Conservation (phyloP, 495 filamentous ascomycete species). For the Delitschia confertaspora region DNA sequence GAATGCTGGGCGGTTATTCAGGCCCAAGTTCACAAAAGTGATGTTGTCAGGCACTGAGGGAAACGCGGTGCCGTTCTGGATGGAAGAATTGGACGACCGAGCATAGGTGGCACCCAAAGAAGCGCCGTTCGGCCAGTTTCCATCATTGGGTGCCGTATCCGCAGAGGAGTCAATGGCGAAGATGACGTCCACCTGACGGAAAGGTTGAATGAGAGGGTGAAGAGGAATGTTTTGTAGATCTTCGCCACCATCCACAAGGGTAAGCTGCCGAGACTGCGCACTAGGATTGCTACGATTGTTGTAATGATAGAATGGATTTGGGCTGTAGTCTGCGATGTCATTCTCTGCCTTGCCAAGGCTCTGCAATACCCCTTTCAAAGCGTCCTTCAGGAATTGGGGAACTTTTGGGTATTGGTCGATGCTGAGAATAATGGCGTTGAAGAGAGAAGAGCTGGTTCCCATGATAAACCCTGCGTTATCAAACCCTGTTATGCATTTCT, state of each 20-base stretch:
- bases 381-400: slow-evolving; percentile 43
- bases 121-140: slow-evolving; percentile 78
- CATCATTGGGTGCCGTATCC: slow-evolving; percentile 46
- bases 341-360: slow-evolving; percentile 48
- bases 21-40: slow-evolving; percentile 77
- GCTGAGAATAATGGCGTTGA: slow-evolving; percentile 67
- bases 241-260: slow-evolving; percentile 79
- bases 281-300: slow-evolving; percentile 54
- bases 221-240: slow-evolving; percentile 85
- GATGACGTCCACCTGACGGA: slow-evolving; percentile 75
- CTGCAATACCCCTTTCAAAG: slow-evolving; percentile 47
- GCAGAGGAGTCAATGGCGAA: slow-evolving; percentile 84
- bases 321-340: slow-evolving; percentile 73
- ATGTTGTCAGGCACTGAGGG: slow-evolving; percentile 71
- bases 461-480: slow-evolving; percentile 82
- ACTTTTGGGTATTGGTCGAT: slow-evolving; percentile 45
- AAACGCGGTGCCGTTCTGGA: slow-evolving; percentile 76
- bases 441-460: slow-evolving; percentile 84
- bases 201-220: slow-evolving; percentile 71
- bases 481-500: slow-evolving; percentile 66
- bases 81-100: slow-evolving; percentile 51
- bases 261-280: slow-evolving; percentile 48
- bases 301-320: slow-evolving; percentile 78
- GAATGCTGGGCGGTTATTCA: slow-evolving; percentile 82
- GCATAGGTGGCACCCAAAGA: slow-evolving; percentile 74